Conservation (phyloP, 2,329 filamentous ascomycete genomes). For the Metarhizium anisopliae region DNA sequence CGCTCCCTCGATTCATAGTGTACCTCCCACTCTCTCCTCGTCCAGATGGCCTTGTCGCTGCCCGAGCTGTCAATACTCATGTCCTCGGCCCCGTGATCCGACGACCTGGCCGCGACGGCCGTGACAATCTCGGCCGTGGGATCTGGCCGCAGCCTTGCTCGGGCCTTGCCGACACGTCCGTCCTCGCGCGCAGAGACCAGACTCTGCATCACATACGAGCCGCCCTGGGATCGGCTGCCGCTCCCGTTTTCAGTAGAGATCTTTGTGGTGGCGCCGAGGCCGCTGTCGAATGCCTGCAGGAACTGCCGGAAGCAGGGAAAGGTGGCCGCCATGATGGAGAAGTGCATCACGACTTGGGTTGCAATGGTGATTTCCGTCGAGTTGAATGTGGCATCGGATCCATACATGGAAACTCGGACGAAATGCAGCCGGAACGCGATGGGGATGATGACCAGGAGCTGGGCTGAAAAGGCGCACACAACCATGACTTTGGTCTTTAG, state of each 20-base stretch:
- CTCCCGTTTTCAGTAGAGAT: constrained; percentile 4
- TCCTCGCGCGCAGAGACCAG: not conserved
- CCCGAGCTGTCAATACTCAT: constrained; percentile 9
- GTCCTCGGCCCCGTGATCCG: not conserved
- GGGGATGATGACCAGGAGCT: constrained; percentile 10
- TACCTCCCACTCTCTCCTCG: constrained; percentile 5
- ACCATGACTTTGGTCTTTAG: constrained; percentile 9
- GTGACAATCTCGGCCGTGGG: constrained; percentile 2
- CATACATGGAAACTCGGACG: not conserved
- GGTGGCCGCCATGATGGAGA: constrained; percentile 12
- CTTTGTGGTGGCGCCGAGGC: constrained; percentile 10
- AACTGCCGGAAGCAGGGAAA: constrained; percentile 13
- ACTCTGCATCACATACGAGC: constrained; percentile 7
- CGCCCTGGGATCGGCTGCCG: constrained; percentile 2
- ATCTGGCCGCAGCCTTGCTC: constrained; percentile 2
- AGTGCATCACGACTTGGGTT: constrained; percentile 12
- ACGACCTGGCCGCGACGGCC: not conserved
- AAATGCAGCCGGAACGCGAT: constrained; percentile 7
- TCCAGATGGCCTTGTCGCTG: constrained; percentile 11
- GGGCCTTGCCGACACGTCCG: not conserved
- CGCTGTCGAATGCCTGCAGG: constrained; percentile 10
- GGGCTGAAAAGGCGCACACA: constrained; percentile 10
- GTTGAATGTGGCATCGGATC: constrained; percentile 1
- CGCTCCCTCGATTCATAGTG: constrained; percentile 2
- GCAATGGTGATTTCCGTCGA: constrained; percentile 4